phyloP scores from a whole-genome alignment of 2,329 filamentous ascomycete genomes.

The Parasarocladium wereldwijsianum region DNA sequence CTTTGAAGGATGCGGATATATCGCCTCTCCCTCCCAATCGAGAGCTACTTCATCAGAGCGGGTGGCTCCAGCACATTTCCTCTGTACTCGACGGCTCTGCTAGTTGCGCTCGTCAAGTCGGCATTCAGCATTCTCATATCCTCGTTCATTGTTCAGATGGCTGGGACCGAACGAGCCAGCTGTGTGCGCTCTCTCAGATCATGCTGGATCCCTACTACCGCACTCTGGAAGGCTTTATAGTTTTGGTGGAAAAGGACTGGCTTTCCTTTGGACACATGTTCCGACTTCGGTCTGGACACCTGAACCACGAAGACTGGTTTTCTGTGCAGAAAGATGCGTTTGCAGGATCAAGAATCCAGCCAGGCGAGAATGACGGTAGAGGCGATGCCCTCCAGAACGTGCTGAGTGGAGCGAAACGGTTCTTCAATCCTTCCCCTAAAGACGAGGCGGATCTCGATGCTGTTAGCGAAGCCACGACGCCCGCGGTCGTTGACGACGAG shows the following conservation, averaged over 20 bases:
- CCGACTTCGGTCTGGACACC: slow-evolving; percentile 72
- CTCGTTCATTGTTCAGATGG: slow-evolving; percentile 97
- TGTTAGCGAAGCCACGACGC: slow-evolving; percentile 22
- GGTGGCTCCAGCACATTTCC: slow-evolving; percentile 82
- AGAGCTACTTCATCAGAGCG: slow-evolving; percentile 68
- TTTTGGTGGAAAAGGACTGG: slow-evolving; percentile 95
- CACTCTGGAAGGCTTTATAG: slow-evolving; percentile 86
- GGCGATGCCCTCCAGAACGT: slow-evolving; percentile 75
- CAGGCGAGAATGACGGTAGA: slow-evolving; percentile 45
- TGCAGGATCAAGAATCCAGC: slow-evolving; percentile 47
- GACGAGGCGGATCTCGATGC: slow-evolving; percentile 46
- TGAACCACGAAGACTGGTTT: slow-evolving; percentile 93
- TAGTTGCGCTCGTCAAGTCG: slow-evolving; percentile 75
- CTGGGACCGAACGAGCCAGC: slow-evolving; percentile 93
- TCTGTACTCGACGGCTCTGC: slow-evolving; percentile 72
- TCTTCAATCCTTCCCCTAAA: slow-evolving; percentile 58
- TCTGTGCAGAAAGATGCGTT: slow-evolving; percentile 66
- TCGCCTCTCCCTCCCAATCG: slow-evolving; percentile 68
- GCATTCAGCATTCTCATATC: slow-evolving; percentile 85
- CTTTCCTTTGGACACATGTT: slow-evolving; percentile 98
- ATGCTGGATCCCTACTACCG: slow-evolving; percentile 93
- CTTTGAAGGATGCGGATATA: slow-evolving; percentile 84
- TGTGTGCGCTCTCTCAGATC: slow-evolving; percentile 81
- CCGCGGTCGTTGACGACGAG: slow-evolving; percentile 35
- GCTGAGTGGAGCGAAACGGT: slow-evolving; percentile 76